Conservation (phyloP, 2,329 filamentous ascomycete species). For the Arthrobotrys sinensis region DNA sequence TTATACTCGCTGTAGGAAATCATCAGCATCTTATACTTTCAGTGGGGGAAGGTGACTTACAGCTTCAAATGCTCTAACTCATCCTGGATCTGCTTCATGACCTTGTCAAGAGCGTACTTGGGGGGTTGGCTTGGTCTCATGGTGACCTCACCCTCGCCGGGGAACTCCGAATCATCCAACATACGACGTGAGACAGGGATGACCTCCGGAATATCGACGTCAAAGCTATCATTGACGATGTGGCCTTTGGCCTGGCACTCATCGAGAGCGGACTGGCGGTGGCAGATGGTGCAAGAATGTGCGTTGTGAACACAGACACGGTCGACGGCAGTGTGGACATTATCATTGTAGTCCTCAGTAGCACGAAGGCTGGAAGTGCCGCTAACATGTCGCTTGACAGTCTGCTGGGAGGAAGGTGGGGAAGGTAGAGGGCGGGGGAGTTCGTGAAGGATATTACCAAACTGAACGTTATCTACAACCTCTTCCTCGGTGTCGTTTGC, state of each 20-base stretch:
- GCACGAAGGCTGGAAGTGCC: slow-evolving; percentile 23
- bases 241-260: slow-evolving; percentile 58
- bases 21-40: slow-evolving; percentile 27
- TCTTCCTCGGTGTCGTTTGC: slow-evolving; percentile 51
- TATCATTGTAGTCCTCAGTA: slow-evolving; percentile 42
- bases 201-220: slow-evolving; percentile 63
- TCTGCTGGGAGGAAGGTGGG: slow-evolving; percentile 35
- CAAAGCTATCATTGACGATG: slow-evolving; percentile 62
- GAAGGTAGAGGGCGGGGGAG: slow-evolving; percentile 27
- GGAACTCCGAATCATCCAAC: slow-evolving; percentile 55
- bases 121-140: slow-evolving; percentile 63
- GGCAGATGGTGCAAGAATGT: slow-evolving; percentile 64
- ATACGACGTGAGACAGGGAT: slow-evolving; percentile 62
- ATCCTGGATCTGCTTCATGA: slow-evolving; percentile 64
- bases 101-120: slow-evolving; percentile 63
- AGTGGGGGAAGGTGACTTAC: slow-evolving; percentile 53
- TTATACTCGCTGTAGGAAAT: slow-evolving; percentile 62
- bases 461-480: background rate
- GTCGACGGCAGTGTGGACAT: slow-evolving; percentile 48
- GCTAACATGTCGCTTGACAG: slow-evolving; percentile 15
- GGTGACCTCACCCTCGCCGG: slow-evolving; percentile 56
- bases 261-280: slow-evolving; percentile 61
- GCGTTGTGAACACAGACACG: slow-evolving; percentile 62
- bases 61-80: slow-evolving; percentile 64
- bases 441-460: slow-evolving; percentile 36